A percentile compares a stretch with the other conserved stretches of the same genome.
phyloP scores from a whole-genome alignment of 1,284 basidiomycete genomes.

The Cystobasidiaceae sp. region DNA sequence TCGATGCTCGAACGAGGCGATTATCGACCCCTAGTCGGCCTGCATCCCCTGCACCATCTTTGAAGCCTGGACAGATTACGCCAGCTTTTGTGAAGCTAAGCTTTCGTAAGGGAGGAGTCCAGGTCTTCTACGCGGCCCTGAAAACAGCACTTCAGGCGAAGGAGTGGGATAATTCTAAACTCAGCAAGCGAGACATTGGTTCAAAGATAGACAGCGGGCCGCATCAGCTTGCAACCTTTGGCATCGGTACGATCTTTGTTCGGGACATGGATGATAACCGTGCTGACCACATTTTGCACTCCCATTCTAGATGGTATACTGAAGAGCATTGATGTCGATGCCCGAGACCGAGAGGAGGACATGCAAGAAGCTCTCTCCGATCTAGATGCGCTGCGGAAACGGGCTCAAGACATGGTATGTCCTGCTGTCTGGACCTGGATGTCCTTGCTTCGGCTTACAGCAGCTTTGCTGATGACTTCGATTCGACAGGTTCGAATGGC shows the following conservation, averaged over 20 bases:
- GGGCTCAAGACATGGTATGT: constrained; percentile 82
- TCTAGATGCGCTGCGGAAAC: constrained; percentile 83
- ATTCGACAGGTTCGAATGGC: constrained; percentile 60
- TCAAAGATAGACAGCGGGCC: not conserved
- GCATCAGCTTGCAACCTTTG: not conserved
- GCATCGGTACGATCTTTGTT: constrained; percentile 50
- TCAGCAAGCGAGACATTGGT: not conserved
- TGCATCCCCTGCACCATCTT: constrained; percentile 52
- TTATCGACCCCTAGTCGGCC: constrained; percentile 54
- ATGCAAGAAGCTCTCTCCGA: constrained; percentile 79
- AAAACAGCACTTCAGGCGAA: constrained; percentile 70
- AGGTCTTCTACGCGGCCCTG: constrained; percentile 71
- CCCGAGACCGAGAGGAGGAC: constrained; percentile 59
- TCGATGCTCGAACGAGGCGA: constrained; percentile 36
- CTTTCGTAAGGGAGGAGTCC: constrained; percentile 86
- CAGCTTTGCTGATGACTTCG: not conserved
- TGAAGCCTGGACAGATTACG: constrained; percentile 4
- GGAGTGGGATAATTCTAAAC: constrained; percentile 58
- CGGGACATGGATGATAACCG: not conserved
- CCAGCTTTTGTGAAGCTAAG: constrained; percentile 55
- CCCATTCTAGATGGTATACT: constrained; percentile 86
- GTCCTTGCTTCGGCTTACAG: not conserved
- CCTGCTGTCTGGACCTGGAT: no score
- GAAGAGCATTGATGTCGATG: constrained; percentile 63
- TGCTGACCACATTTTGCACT: not conserved